phyloP scores from a whole-genome alignment of 1,139 yeast genomes.

The Sugiyamaella sp. region DNA sequence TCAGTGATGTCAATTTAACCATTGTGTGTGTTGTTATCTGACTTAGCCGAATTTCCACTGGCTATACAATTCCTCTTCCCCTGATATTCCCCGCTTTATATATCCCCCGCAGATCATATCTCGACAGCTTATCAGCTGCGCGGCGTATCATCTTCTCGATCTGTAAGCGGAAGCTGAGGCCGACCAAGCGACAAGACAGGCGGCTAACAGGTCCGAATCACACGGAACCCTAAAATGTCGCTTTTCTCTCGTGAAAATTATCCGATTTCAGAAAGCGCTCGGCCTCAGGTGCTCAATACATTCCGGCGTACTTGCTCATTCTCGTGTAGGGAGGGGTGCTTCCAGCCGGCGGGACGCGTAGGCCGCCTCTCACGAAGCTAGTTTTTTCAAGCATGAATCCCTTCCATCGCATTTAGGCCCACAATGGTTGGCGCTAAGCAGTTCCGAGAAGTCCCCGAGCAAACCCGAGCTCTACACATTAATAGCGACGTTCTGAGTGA shows the following conservation, averaged over 20 bases:
- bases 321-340: no score
- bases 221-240: neutral
- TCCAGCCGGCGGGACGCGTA: no score
- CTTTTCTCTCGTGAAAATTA: neutral
- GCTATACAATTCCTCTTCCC: no score
- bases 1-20: slow-evolving; percentile 4
- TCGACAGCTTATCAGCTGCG: slow-evolving; percentile 1
- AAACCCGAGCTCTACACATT: no score
- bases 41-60: neutral
- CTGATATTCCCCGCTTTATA: slow-evolving; percentile 4
- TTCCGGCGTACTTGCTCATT: no score
- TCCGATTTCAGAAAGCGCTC: neutral
- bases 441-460: no score
- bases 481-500: no score
- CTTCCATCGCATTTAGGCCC: no score
- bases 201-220: slow-evolving; percentile 5
- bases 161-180: slow-evolving; percentile 15
- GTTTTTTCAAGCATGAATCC: no score
- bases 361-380: no score
- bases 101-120: slow-evolving; percentile 2
- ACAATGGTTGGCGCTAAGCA: no score
- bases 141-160: slow-evolving; percentile 5
- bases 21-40: neutral
- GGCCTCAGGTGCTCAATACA: neutral
- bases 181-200: slow-evolving; percentile 10